Percentiles rank a stretch among this genome's conserved stretches.
Evolutionary conservation across 2,329 filamentous ascomycete species (phyloP).

Genomic region (Trichoderma cornu-damae): DNA sequence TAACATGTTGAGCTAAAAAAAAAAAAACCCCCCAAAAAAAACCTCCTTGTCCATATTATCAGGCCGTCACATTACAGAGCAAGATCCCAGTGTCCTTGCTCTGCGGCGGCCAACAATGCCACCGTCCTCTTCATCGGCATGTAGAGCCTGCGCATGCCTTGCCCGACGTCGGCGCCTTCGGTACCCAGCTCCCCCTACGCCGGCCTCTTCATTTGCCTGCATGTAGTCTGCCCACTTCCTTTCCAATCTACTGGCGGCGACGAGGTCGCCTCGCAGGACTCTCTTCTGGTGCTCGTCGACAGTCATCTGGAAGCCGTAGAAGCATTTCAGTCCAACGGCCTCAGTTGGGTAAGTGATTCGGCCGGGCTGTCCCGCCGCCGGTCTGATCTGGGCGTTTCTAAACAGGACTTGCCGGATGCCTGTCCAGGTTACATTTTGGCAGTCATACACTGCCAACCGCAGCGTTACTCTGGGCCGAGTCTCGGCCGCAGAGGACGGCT

Average conservation of each 20-base stretch:
- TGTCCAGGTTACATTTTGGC: slow-evolving; percentile 86
- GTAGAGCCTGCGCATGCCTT: slow-evolving; percentile 72
- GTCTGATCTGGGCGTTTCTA: slow-evolving; percentile 70
- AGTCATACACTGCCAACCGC: slow-evolving; percentile 82
- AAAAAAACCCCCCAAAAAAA: no score
- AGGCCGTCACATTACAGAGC: slow-evolving; percentile 56
- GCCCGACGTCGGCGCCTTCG: slow-evolving; percentile 70
- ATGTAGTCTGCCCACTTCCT: slow-evolving; percentile 92
- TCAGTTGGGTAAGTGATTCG: slow-evolving; percentile 62
- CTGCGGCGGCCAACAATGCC: slow-evolving; percentile 52
- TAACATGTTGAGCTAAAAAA: neutral
- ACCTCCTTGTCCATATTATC: neutral
- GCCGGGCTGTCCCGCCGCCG: slow-evolving; percentile 38
- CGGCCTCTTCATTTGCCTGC: slow-evolving; percentile 83
- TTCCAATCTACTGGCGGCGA: slow-evolving; percentile 72
- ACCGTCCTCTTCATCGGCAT: slow-evolving; percentile 75
- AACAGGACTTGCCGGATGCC: slow-evolving; percentile 82
- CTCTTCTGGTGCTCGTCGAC: slow-evolving; percentile 90
- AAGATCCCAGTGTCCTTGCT: slow-evolving; percentile 59
- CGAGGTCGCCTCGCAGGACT: slow-evolving; percentile 70
- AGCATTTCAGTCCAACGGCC: slow-evolving; percentile 84
- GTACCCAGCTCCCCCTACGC: slow-evolving; percentile 58
- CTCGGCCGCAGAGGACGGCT: slow-evolving; percentile 37
- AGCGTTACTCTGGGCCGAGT: slow-evolving; percentile 57
- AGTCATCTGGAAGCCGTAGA: slow-evolving; percentile 91